phyloP scores from a whole-genome alignment of 78 protist species.

The Guillardia theta region DNA sequence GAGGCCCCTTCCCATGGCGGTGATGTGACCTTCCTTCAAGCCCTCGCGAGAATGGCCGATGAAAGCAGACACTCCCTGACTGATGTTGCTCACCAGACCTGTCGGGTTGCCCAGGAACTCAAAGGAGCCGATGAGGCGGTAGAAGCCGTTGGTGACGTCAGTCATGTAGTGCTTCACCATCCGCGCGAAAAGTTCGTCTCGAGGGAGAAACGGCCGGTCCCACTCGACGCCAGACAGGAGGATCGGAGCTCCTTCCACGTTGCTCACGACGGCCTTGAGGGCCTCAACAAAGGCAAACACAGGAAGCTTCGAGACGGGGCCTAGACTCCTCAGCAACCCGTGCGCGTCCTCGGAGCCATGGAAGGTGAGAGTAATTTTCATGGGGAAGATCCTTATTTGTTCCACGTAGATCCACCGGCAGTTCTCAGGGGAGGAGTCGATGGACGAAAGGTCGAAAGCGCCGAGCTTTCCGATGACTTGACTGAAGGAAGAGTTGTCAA shows the following conservation, averaged over 20 bases:
- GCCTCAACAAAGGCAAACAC: neutral
- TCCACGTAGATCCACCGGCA: too few species aligned
- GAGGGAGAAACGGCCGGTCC: conserved; percentile 22
- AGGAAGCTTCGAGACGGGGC: neutral
- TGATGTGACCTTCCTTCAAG: neutral
- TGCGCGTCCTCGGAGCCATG: neutral
- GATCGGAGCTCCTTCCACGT: neutral
- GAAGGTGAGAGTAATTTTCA: too few species aligned
- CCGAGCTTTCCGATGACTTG: too few species aligned
- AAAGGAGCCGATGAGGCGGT: neutral
- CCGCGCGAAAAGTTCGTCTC: neutral
- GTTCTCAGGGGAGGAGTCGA: too few species aligned
- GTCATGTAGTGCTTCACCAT: neutral
- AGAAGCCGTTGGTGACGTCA: neutral
- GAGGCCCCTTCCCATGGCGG: neutral
- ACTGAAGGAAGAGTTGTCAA: too few species aligned
- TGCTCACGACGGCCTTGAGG: neutral
- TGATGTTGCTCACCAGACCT: neutral
- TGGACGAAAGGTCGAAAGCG: too few species aligned
- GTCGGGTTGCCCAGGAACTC: conserved; percentile 16
- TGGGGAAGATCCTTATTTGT: too few species aligned
- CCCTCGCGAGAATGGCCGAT: neutral
- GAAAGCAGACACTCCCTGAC: neutral
- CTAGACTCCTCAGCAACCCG: neutral
- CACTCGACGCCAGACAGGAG: neutral